Base-by-base conservation (phyloP, 805 yeast species). In the Lipomyces spencermartinsiae region DNA sequence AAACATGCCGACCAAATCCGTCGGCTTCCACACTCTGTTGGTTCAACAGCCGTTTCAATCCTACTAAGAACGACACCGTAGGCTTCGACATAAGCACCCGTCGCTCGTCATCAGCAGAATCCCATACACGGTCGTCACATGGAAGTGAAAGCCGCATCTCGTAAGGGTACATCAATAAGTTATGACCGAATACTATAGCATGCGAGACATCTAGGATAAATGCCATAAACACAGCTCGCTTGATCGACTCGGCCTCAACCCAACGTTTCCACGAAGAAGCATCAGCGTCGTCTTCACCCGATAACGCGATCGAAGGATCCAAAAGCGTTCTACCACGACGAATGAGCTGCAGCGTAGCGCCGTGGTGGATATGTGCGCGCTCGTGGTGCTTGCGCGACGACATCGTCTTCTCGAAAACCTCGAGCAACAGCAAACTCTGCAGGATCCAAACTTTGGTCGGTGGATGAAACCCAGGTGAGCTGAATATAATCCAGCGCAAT, bases 331-430 rank as follows among this genome's bases (percentile, higher is more conserved):
- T 54, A 9, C 64, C 64, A 29, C 56, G 82, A 72, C 96, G 80
- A 61, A 92, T 79, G 53, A 92, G 79, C 76, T 92, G 97, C 51
- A 70, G 33, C 22, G 93, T 87, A 0, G 97, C 89, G 4, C 95
- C 97, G 77, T 92, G 97, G 76, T 92, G 97, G 25, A 92, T 80
- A 77, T 89, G 94, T 0, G 91, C 90, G 60, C 97, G 78, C 78
- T 92, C 97, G 76, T 92, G 97, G 73, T 90, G 78, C 55, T 80
- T 79, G 73, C 97, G 80, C 59, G 86, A 84, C 0, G 92, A 82
- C 73, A 89, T 88, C 67, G 89, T 84, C 79, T 92, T 90, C 76
- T 92, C 97, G 75, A 86, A 88, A 79, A 88, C 87, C 75, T 92
- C 97, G 31, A 92, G 76, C 71, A 92, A 76, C 67, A 89, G 77